phyloP scores from a whole-genome alignment of 345 rosid species.

The Lepidium africanum region DNA sequence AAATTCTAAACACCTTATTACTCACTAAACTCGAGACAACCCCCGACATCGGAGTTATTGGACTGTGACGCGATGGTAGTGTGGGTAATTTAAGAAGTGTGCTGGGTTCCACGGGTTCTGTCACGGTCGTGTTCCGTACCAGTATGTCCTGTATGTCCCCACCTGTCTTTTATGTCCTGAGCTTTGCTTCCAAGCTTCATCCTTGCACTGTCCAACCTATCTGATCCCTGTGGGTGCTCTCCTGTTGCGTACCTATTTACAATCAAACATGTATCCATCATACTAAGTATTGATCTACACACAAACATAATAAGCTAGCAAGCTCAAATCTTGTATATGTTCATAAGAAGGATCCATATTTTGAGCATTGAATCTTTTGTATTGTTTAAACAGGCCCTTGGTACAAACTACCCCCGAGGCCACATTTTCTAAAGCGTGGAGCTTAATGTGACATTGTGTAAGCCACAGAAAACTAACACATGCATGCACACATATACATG shows the following conservation, averaged over 20 bases:
- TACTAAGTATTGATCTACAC: not conserved
- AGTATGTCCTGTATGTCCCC: slow-evolving; percentile 44
- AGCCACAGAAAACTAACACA: not conserved
- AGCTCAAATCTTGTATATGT: not conserved
- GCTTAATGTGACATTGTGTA: not conserved
- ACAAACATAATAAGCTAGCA: not conserved
- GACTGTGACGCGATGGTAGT: not conserved
- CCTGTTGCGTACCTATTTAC: slow-evolving; percentile 62
- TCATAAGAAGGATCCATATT: not conserved
- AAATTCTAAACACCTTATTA: slow-evolving; percentile 24
- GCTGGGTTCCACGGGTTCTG: slow-evolving; percentile 21
- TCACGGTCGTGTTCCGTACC: slow-evolving; percentile 28
- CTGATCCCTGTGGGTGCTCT: slow-evolving; percentile 57
- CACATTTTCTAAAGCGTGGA: no score
- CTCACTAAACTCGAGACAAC: slow-evolving; percentile 4
- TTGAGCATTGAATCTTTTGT: not conserved
- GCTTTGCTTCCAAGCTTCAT: slow-evolving; percentile 61
- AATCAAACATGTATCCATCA: not conserved
- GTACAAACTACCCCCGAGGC: not conserved
- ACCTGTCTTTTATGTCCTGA: slow-evolving; percentile 66
- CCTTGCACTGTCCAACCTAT: slow-evolving; percentile 60
- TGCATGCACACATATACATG: not conserved
- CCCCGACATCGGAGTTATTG: not conserved
- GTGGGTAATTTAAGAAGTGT: not conserved
- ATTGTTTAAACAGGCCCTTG: not conserved